phyloP scores from a whole-genome alignment of 2,329 filamentous ascomycete species.

The Microdochium nivale region DNA sequence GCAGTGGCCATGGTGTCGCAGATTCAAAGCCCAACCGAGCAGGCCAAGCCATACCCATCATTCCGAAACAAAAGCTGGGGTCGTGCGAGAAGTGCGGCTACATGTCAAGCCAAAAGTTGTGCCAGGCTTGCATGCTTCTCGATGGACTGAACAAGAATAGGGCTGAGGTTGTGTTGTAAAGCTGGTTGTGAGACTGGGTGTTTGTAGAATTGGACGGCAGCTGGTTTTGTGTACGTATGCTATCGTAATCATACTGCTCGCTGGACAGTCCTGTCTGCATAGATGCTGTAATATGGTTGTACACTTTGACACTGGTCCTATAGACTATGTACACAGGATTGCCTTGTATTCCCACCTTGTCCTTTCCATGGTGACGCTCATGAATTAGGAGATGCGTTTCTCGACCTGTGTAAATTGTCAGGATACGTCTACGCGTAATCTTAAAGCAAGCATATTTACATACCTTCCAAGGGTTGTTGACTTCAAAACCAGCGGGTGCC shows the following conservation, averaged over 20 bases:
- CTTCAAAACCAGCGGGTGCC: conserved; percentile 51
- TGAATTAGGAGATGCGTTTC: conserved; percentile 37
- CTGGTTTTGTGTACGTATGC: conserved; percentile 5
- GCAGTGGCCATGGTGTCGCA: conserved; percentile 11
- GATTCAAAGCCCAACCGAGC: conserved; percentile 22
- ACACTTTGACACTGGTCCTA: conserved; percentile 8
- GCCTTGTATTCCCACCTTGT: not conserved
- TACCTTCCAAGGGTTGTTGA: conserved; percentile 59
- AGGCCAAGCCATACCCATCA: conserved; percentile 18
- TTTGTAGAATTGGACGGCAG: no score
- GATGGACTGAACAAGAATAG: conserved; percentile 83
- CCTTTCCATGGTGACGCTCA: conserved; percentile 3
- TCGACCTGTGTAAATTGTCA: conserved; percentile 34
- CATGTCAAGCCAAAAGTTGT: conserved; percentile 87
- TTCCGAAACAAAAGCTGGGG: conserved; percentile 64
- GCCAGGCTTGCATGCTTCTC: conserved; percentile 85
- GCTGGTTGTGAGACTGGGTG: conserved; percentile 2
- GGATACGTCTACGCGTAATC: conserved; percentile 2
- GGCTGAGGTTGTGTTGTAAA: conserved; percentile 45
- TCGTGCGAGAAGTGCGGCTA: conserved; percentile 86
- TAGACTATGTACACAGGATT: conserved; percentile 12
- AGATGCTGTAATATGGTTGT: conserved; percentile 1
- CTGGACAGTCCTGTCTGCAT: not conserved
- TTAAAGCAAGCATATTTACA: conserved; percentile 9
- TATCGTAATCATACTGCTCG: conserved; percentile 15